Conservation (phyloP, 2,329 filamentous ascomycete genomes). For the Arthroderma sp. region DNA sequence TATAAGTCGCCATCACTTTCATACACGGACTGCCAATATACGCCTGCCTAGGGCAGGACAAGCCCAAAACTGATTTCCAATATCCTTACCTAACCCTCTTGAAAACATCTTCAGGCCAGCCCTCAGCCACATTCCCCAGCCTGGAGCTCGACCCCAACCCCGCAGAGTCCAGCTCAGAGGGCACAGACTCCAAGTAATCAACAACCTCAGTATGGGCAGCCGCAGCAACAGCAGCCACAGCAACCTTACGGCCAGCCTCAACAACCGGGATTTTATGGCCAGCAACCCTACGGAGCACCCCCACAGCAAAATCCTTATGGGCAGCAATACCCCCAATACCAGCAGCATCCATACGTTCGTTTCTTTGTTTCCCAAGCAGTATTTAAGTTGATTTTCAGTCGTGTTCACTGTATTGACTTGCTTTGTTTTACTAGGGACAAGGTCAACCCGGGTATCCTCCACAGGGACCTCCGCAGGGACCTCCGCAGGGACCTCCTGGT, state of each 20-base stretch:
- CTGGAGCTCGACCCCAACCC: constrained; percentile 29
- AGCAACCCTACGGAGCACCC: constrained; percentile 22
- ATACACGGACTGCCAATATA: no score
- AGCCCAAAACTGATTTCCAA: neutral
- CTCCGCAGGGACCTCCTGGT: constrained; percentile 23
- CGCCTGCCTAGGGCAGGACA: no score
- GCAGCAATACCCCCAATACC: constrained; percentile 22
- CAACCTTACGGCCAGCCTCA: constrained; percentile 19
- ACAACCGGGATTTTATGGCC: constrained; percentile 18
- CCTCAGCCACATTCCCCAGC: constrained; percentile 14
- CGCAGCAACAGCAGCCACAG: constrained; percentile 31
- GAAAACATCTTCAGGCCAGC: constrained; percentile 5
- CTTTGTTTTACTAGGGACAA: constrained; percentile 8
- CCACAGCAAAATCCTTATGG: constrained; percentile 19
- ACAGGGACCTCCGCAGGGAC: constrained; percentile 21
- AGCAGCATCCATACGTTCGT: constrained; percentile 17
- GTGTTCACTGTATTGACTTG: neutral
- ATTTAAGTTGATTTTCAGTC: constrained; percentile 1
- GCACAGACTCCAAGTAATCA: constrained; percentile 15
- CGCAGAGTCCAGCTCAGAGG: constrained; percentile 15
- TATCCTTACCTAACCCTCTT: constrained; percentile 3
- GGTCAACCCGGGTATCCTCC: constrained; percentile 21
- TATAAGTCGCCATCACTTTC: no score
- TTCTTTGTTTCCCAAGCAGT: constrained; percentile 6
- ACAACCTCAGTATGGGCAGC: constrained; percentile 17